Percentiles rank a stretch among this genome's conserved stretches.
phyloP scores from a whole-genome alignment of 768 basidiomycete genomes.

The Macrolepiota dolichaula region DNA sequence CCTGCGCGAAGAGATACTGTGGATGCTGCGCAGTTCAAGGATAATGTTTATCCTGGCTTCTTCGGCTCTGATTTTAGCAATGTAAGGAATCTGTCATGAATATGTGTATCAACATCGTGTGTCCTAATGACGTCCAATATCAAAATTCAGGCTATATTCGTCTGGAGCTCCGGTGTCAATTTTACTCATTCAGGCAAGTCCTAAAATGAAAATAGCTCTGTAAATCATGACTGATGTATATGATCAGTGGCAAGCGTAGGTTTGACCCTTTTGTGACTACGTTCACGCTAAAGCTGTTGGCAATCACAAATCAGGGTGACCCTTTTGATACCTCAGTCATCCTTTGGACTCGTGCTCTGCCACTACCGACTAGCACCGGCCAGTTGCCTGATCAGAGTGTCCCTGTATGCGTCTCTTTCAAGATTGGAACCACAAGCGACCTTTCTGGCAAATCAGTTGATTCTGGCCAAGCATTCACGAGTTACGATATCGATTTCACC shows the following conservation, averaged over 20 bases:
- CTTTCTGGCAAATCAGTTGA: conserved; percentile 36
- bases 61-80: conserved; percentile 47
- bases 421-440: conserved; percentile 33
- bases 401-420: conserved; percentile 49
- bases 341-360: conserved; percentile 55
- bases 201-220: background rate
- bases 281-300: background rate
- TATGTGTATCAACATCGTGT: background rate
- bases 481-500: conserved; percentile 57
- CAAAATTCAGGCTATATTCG: conserved; percentile 23
- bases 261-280: background rate
- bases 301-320: conserved; percentile 39
- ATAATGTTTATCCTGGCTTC: conserved; percentile 47
- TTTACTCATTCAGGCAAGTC: conserved; percentile 43
- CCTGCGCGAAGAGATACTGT: conserved; percentile 29
- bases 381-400: conserved; percentile 43
- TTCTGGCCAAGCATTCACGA: conserved; percentile 49
- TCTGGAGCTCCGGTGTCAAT: conserved; percentile 46
- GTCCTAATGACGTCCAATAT: background rate
- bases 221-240: background rate
- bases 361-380: conserved; percentile 25
- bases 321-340: conserved; percentile 51
- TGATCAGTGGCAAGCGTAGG: conserved; percentile 44
- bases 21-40: conserved; percentile 33
- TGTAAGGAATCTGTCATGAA: conserved; percentile 22